Percentiles rank a stretch among this genome's conserved stretches.
Evolutionary conservation across 768 basidiomycete species (phyloP).

Genomic region (Russula earlei): DNA sequence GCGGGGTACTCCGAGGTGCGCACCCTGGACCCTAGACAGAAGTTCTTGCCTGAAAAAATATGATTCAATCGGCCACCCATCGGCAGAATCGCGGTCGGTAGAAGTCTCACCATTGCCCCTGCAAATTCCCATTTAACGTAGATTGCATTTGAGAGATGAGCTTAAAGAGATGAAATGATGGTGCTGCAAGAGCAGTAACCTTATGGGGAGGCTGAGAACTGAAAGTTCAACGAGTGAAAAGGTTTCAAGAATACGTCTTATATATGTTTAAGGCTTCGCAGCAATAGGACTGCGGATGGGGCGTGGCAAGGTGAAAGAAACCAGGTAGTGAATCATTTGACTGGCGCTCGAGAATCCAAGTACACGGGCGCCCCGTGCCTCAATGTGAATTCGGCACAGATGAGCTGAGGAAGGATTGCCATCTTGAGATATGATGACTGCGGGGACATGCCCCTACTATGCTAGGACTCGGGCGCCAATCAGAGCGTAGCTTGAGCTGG

Average conservation of each 20-base stretch:
- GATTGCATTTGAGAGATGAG: conserved; percentile 2
- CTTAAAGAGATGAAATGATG: not conserved
- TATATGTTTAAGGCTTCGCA: conserved; percentile 7
- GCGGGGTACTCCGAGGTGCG: not conserved
- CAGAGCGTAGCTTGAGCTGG: not conserved
- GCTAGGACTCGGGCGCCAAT: not conserved
- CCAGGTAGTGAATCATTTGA: not conserved
- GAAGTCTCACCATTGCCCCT: conserved; percentile 15
- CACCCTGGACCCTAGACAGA: conserved; percentile 11
- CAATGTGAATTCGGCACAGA: not conserved
- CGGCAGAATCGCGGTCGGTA: not conserved
- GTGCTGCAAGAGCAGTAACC: not conserved
- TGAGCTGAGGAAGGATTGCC: not conserved
- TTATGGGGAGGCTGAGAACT: not conserved
- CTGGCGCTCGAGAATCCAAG: conserved; percentile 9
- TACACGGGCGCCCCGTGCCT: conserved; percentile 15
- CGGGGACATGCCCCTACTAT: not conserved
- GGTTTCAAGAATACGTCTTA: not conserved
- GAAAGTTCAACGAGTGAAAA: conserved; percentile 1
- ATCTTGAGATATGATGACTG: not conserved
- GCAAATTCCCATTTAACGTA: not conserved
- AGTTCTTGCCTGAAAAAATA: conserved; percentile 12
- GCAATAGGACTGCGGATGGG: not conserved
- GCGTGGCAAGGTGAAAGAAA: conserved; percentile 1
- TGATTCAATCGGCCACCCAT: not conserved